A percentile compares a stretch with the other conserved stretches of the same genome.
Evolutionary conservation across 371 early-diverging fungal species (phyloP).

Genomic region (Chytridiales sp.): DNA sequence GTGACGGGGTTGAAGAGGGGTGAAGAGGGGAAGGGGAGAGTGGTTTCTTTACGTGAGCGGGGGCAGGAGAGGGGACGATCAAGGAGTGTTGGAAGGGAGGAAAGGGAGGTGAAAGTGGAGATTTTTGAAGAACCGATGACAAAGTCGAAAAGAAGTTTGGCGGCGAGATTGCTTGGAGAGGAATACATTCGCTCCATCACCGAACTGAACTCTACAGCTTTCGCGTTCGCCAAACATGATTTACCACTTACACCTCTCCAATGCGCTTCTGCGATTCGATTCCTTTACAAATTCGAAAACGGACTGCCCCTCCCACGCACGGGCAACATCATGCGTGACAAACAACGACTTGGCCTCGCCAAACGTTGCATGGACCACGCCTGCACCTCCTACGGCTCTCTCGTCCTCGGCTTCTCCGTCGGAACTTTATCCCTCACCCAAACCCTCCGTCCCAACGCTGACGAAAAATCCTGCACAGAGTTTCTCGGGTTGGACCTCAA

Average conservation of each 20-base stretch:
- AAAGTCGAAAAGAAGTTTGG: too few relatives aligned
- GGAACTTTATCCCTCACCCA: constrained; percentile 21
- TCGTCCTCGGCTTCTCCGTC: constrained; percentile 30
- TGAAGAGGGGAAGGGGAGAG: background rate
- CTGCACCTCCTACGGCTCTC: constrained; percentile 29
- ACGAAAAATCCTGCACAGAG: constrained; percentile 34
- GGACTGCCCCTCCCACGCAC: constrained; percentile 26
- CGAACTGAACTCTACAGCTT: background rate
- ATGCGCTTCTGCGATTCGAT: background rate
- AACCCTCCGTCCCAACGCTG: constrained; percentile 22
- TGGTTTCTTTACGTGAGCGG: background rate
- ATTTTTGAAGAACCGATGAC: too few relatives aligned
- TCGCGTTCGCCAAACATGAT: constrained; percentile 1
- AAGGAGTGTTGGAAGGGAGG: background rate
- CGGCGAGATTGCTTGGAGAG: background rate
- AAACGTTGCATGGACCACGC: constrained; percentile 28
- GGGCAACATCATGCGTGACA: constrained; percentile 14
- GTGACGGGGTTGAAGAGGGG: background rate
- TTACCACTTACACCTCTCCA: background rate
- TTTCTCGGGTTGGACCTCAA: constrained; percentile 30
- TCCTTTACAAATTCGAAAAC: constrained; percentile 25
- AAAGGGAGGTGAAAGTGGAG: background rate
- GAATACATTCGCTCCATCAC: background rate
- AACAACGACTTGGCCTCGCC: constrained; percentile 9
- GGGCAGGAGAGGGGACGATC: background rate